Evolutionary conservation across 2,329 filamentous ascomycete genomes (phyloP).

Genomic region (Cytospora piceae): DNA sequence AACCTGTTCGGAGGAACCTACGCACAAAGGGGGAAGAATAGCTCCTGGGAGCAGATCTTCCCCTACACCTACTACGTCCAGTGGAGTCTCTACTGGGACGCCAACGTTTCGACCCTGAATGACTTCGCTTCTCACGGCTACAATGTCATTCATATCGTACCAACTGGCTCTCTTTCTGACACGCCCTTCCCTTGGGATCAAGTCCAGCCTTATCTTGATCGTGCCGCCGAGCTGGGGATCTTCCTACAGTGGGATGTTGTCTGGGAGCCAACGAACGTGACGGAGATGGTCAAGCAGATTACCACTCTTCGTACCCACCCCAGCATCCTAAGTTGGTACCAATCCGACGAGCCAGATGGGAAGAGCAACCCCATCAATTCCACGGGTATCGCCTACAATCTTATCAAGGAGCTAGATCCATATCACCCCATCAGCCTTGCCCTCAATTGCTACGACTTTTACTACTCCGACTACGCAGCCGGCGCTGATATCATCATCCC

Average conservation of each 20-base stretch:
- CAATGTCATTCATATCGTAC: conserved; percentile 34
- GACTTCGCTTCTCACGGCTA: conserved; percentile 31
- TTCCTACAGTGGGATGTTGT: conserved; percentile 33
- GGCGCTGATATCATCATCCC: conserved; percentile 53
- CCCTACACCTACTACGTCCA: conserved; percentile 33
- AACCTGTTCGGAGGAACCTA: conserved; percentile 32
- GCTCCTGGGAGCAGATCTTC: conserved; percentile 31
- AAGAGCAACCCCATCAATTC: conserved; percentile 49
- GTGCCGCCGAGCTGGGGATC: conserved; percentile 32
- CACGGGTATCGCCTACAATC: conserved; percentile 46
- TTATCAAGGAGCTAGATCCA: conserved; percentile 50
- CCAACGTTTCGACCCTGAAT: conserved; percentile 31
- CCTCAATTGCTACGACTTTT: conserved; percentile 57
- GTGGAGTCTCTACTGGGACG: conserved; percentile 34
- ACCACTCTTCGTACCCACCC: conserved; percentile 40
- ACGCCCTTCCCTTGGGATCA: conserved; percentile 32
- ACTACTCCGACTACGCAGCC: conserved; percentile 52
- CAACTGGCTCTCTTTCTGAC: conserved; percentile 30
- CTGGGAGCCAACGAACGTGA: conserved; percentile 30
- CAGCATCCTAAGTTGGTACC: conserved; percentile 51
- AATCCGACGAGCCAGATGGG: conserved; percentile 56
- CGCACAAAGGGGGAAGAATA: conserved; percentile 30
- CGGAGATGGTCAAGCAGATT: conserved; percentile 39
- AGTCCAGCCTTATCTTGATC: conserved; percentile 33
- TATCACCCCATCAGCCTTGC: conserved; percentile 57